Base-by-base conservation (phyloP, 2,329 filamentous ascomycete genomes). In the Phialophora macrospora region DNA sequence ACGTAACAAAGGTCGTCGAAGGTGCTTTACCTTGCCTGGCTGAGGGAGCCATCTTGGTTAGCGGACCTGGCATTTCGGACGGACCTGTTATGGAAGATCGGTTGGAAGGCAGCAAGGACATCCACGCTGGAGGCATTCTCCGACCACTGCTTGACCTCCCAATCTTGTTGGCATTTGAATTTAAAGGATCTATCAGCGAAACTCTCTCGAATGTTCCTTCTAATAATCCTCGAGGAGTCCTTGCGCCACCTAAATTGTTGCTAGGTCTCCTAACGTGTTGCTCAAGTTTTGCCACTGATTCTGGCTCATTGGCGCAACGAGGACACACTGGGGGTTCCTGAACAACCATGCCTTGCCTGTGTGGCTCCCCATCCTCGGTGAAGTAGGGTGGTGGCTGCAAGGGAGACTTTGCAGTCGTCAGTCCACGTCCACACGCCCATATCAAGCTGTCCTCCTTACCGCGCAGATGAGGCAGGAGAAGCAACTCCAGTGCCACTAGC, bases 401-500 rank as follows among this genome's bases (percentile, higher is more conserved):
- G n/a, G 70, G 69, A 26, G 65, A 63, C 69, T 72, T 52, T 7
- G 1, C 12, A 7, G 22, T 32, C 6, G 48, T 51, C 46, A 60
- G 58, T 4, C 9, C 17, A 5, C 46, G 20, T n/a, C 5, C 22
- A 3, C 11, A 3, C 3, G 4, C n/a, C n/a, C 22, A 12, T 32
- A 20, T 28, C 9, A 11, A n/a, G 26, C 12, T 32, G 4, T 44
- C 22, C 30, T 38, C 51, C 38, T 38, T 55, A 73, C 73, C 22
- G 70, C 67, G 55, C 73, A 75, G 4, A 74, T 60, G 54, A 75
- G 52, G 56, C 73, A 75, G n/a, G 65, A 66, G 20, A 74, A 71
- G 65, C 73, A 75, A 14, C 66, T 65, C 72, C 73, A 75, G 68
- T 75, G 73, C 73, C 73, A 75, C 73, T 67, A 75, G 51, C 71